Base-by-base conservation (phyloP, 108 stramenopile species). In the Cyclotella sp. region DNA sequence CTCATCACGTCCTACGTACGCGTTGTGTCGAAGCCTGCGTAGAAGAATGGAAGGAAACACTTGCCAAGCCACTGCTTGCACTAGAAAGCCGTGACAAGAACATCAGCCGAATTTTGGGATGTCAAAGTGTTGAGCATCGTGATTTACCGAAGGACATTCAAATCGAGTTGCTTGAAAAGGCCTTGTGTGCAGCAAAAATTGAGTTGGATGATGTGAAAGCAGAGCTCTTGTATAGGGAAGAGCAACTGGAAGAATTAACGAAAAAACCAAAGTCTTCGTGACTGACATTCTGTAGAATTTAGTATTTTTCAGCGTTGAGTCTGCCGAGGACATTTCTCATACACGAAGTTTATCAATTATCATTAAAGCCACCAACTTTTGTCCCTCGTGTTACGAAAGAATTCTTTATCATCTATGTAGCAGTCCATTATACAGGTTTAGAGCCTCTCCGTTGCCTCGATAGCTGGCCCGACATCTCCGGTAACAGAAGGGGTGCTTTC, bases 1-100 rank as follows among this genome's bases (percentile, higher is more conserved):
- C 75, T n/a, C 13, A 76, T 41, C 76, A 83, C 46, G 82, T 83
- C 0, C 64, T 83, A 14, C 82, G 82, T 18, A 62, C 82, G 0
- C 45, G 82, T 49, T 83, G 82, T 44, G 70, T 83, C n/a, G 82
- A 83, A 29, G 71, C 82, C 5, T 83, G 82, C 43, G 82, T 83
- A 27, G 82, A 83, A 53, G 82, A 83, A 63, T 83, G 82, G 82
- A 83, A 83, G 53, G 82, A 83, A 43, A 83, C 82, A 44, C 75
- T 82, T 26, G 82, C 82, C 43, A 83, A 83, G 59, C 82, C 82
- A 10, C 44, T 83, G 44, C 49, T 83, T 44, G 82, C 75, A 28
- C 61, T 76, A 41, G 82, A 83, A 63, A 72, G 75, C 43, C 75
- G 71, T 27, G 82, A 83, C 22, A 76, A 83, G 51, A 83, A 83